phyloP scores from a whole-genome alignment of 2,329 filamentous ascomycete species.

The Paradendryphiella salina region DNA sequence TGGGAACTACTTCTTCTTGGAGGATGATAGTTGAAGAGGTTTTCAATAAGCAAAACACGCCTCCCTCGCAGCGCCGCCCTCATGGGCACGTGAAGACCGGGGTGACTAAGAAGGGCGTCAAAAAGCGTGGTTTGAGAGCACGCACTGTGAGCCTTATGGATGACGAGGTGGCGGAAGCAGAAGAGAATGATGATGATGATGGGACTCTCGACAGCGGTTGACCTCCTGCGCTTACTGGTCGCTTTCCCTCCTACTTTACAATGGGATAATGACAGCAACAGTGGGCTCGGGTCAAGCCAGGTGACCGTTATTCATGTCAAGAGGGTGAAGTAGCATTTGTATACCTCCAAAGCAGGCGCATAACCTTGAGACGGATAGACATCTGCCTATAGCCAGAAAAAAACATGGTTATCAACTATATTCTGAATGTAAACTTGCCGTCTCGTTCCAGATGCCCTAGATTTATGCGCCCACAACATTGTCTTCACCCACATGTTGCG shows the following conservation, averaged over 20 bases:
- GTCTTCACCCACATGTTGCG: neutral
- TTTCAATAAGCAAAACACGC: conserved; percentile 54
- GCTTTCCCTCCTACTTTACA: neutral
- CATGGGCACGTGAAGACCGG: conserved; percentile 49
- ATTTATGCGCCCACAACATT: neutral
- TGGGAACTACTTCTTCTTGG: conserved; percentile 98
- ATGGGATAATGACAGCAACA: neutral
- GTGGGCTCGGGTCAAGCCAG: conserved; percentile 57
- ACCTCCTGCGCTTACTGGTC: conserved; percentile 59
- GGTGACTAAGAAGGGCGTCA: conserved; percentile 44
- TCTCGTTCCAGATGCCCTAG: neutral
- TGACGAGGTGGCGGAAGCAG: conserved; percentile 60
- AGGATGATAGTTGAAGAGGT: conserved; percentile 77
- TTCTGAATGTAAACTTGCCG: neutral
- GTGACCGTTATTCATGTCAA: conserved; percentile 48
- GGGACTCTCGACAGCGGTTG: conserved; percentile 61
- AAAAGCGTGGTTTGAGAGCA: conserved; percentile 39
- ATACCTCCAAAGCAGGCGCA: neutral
- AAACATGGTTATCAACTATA: no score
- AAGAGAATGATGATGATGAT: conserved; percentile 68
- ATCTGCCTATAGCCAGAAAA: neutral
- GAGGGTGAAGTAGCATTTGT: neutral
- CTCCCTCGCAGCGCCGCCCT: conserved; percentile 40
- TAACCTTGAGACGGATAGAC: neutral
- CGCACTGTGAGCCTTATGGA: conserved; percentile 48